Base-by-base conservation (phyloP, 805 yeast species). In the Sporopachydermia quercuum region DNA sequence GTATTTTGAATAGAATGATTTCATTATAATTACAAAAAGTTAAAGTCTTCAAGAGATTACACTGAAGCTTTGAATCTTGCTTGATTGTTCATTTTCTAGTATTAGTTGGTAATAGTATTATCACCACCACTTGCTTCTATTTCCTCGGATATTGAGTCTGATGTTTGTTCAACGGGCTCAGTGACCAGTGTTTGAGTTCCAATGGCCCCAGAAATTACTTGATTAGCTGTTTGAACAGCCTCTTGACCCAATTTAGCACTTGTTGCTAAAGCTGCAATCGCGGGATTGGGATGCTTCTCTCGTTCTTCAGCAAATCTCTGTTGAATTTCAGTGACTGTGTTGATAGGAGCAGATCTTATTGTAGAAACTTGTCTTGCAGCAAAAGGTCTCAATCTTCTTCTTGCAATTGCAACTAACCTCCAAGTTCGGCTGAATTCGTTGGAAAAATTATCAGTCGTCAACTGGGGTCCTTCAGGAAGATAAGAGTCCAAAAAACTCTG, bases 361-460 rank as follows among this genome's bases (percentile, higher is more conserved):
- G 18, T 37, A 3, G 43, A 19, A 19, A 43, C 43, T 42, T 49
- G 51, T 35, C 41, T 44, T 23, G 43, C 39, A 15, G 48, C 27
- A 6, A 47, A 41, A 33, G 53, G 53, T 14, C 43, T 35, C 16
- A 50, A 51, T 19, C 53, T 43, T 34, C 37, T 40, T 14, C 38
- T 37, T 11, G 53, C 56, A 18, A 41, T 64, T 46, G 71, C 68
- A 16, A 59, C 71, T 39, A 68, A 61, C 43, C 70, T 38, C 47
- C 46, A 43, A n/a, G 75, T 63, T 54, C 76, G 70, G 37, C 71
- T 61, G 33, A 76, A 43, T 57, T 80, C 87, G 53, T 75, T 76
- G 3, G 75, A 60, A 40, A 56, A 65, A 3, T 60, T 62, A 13
- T 68, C 68, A 8, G 61, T 54, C 8, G 66, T 49, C 3, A 71